Base-by-base conservation (phyloP, 2,329 filamentous ascomycete genomes). In the Aspergillus eucalypticola region DNA sequence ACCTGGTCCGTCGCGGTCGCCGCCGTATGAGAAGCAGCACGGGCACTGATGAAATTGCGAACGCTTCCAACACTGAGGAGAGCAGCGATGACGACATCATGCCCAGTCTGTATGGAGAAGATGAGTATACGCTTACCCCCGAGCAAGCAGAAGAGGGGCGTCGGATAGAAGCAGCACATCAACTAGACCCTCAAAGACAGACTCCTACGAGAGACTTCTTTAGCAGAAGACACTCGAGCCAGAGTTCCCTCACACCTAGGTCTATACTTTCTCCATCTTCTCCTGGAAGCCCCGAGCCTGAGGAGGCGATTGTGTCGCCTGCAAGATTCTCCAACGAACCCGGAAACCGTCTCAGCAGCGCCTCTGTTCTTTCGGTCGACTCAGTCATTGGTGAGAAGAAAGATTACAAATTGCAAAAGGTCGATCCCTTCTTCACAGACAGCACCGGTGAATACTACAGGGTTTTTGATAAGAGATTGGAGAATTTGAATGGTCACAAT, bases 351-450 rank as follows among this genome's bases (percentile, higher is more conserved):
- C 69, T 78, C 39, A 77, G 75, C 61, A 77, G 74, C 61, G 72
- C 75, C 48, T 84, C 81, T 1, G 76, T 77, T 3, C 76, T 88
- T 25, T 86, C 83, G 27, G 77, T 87, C 3, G 78, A 85, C 56
- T 80, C 80, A 2, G 81, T 89, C 29, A 79, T 88, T 25, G 84
- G 86, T 17, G 84, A 85, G 60, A 86, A 86, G 69, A 83, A 83
- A 56, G 82, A 87, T 67, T 86, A 83, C 69, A 83, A 84, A 62
- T 80, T 88, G 15, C 87, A 89, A 69, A 86, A 88, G 58, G 84
- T 89, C 0, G 86, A 87, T 65, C 87, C 86, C 2, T 87, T 86
- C 75, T 90, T 90, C 75, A 88, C 84, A 5, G 87, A 89, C 69
- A 82, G 83, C 50, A 85, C 81, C 35, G 86, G 86, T 32, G 80